These are phyloP conservation scores for Rhizopus sp. DNA, from an alignment of 371 early-diverging fungal species.

Conservation along the genomic window DNA sequence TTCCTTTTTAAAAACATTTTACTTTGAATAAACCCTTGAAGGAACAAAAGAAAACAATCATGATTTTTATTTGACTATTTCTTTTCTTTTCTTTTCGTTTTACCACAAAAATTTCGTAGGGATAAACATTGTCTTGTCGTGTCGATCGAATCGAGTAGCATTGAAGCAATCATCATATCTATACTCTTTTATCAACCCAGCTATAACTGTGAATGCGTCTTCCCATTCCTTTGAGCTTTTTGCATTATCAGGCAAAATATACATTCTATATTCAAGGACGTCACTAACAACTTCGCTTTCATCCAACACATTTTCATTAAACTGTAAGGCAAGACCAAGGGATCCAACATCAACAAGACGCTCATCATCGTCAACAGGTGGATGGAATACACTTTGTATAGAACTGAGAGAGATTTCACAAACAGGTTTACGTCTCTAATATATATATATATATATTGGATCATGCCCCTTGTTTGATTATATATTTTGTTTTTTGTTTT, in stretches of 20 bases:
- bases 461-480: background rate
- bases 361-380: slow-evolving; percentile 47
- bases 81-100: background rate
- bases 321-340: slow-evolving; percentile 44
- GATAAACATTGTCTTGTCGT: slow-evolving; percentile 9
- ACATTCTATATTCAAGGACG: slow-evolving; percentile 44
- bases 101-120: slow-evolving; percentile 25
- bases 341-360: slow-evolving; percentile 46
- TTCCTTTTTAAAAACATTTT: too few species aligned
- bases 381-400: slow-evolving; percentile 34
- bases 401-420: slow-evolving; percentile 37
- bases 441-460: background rate
- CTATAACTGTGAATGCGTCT: slow-evolving; percentile 26
- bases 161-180: slow-evolving; percentile 15
- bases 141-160: slow-evolving; percentile 7
- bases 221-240: slow-evolving; percentile 37
- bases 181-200: slow-evolving; percentile 21
- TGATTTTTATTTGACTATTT: background rate
- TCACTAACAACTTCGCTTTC: slow-evolving; percentile 9
- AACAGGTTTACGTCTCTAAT: slow-evolving; percentile 29
- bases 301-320: slow-evolving; percentile 24
- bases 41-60: too few species aligned
- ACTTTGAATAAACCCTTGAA: too few species aligned
- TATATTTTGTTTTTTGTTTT: background rate
- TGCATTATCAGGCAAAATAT: slow-evolving; percentile 43